Percentiles rank a stretch among this genome's conserved stretches.
Evolutionary conservation across 768 basidiomycete genomes (phyloP).

Genomic region (Russula sp.): DNA sequence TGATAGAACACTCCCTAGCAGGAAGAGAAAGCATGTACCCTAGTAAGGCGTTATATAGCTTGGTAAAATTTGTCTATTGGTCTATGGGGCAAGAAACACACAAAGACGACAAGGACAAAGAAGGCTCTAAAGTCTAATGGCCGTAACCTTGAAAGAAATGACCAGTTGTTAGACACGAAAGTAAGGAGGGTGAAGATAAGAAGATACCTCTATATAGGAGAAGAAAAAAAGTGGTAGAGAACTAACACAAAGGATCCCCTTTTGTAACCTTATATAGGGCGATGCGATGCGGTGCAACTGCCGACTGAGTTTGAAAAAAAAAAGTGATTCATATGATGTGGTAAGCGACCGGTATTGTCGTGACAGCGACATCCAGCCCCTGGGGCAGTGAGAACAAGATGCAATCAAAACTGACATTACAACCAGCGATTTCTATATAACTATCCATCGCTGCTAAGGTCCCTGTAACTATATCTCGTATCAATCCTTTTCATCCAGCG

Average conservation of each 20-base stretch:
- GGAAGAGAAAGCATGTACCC: constrained; percentile 33
- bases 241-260: not conserved
- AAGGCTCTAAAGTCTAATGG: constrained; percentile 58
- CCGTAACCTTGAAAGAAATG: constrained; percentile 31
- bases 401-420: not conserved
- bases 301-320: constrained; percentile 21
- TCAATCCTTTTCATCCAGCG: constrained; percentile 35
- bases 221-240: constrained; percentile 30
- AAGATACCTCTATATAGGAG: constrained; percentile 35
- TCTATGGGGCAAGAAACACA: constrained; percentile 36
- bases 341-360: not conserved
- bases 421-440: not conserved
- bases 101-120: constrained; percentile 54
- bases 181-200: constrained; percentile 23
- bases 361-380: not conserved
- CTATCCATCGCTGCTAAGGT: not conserved
- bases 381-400: not conserved
- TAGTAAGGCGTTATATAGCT: constrained; percentile 34
- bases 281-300: constrained; percentile 1
- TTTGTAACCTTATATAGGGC: not conserved
- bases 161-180: constrained; percentile 3
- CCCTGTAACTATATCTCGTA: not conserved
- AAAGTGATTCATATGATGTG: not conserved
- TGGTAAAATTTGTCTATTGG: constrained; percentile 28
- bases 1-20: not conserved